Evolutionary conservation across 345 rosid species (phyloP).

Genomic region (Luvunga scandens): DNA sequence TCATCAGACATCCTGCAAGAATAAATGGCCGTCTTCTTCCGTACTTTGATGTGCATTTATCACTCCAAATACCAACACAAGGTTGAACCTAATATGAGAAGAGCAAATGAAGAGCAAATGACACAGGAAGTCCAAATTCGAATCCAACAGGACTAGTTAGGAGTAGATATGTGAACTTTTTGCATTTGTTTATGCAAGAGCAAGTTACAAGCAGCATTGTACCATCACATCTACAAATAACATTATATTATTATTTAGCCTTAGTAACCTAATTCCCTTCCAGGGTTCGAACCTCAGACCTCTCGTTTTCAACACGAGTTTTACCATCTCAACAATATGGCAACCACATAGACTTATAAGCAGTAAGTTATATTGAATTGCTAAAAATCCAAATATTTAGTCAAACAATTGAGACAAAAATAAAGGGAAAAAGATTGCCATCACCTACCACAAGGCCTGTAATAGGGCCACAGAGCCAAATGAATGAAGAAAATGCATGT

Average conservation of each 20-base stretch:
- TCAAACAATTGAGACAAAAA: neutral
- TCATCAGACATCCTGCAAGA: conserved; percentile 86
- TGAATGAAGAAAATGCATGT: conserved; percentile 96
- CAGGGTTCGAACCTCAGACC: too few species aligned
- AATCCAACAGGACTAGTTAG: neutral
- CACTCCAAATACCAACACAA: conserved; percentile 98
- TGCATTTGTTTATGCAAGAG: neutral
- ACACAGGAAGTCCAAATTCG: conserved; percentile 5
- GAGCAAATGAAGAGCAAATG: conserved; percentile 18
- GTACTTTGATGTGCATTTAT: conserved; percentile 82
- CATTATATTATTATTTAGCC: too few species aligned
- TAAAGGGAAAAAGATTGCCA: conserved; percentile 3
- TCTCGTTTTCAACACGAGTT: too few species aligned
- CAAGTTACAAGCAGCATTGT: conserved; percentile 1
- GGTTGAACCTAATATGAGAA: conserved; percentile 81
- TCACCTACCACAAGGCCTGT: conserved; percentile 96
- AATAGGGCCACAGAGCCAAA: conserved; percentile 97
- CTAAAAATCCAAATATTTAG: conserved; percentile 2
- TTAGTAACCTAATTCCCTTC: too few species aligned
- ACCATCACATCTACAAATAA: neutral
- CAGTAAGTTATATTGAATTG: conserved; percentile 1
- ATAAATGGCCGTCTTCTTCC: conserved; percentile 95
- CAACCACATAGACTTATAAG: neutral
- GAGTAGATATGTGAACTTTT: neutral
- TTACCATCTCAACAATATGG: too few species aligned